These are phyloP conservation scores for Jatropha multifida DNA, from an alignment of 441 rosid species.

Conservation along the genomic window DNA sequence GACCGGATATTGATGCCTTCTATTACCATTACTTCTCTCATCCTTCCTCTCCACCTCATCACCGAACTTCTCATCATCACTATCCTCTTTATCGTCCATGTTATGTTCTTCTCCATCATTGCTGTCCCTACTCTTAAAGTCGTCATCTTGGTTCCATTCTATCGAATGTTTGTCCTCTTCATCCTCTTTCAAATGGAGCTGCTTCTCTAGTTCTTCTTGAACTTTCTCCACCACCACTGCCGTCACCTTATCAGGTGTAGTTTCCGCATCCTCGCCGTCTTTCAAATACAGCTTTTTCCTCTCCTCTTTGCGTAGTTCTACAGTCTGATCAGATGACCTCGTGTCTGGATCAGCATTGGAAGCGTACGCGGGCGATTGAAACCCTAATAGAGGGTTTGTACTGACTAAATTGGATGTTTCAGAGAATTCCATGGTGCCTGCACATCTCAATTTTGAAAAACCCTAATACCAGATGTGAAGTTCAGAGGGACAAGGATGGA, in stretches of 20 bases:
- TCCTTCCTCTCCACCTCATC: conserved; percentile 27
- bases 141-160: conserved; percentile 18
- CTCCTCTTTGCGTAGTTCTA: conserved; percentile 16
- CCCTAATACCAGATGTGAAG: conserved; percentile 31
- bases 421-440: conserved; percentile 24
- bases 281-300: conserved; percentile 20
- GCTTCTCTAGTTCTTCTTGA: conserved; percentile 6
- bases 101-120: conserved; percentile 5
- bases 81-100: not conserved
- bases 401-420: conserved; percentile 15
- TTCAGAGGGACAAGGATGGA: not conserved
- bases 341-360: conserved; percentile 20
- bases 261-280: conserved; percentile 2
- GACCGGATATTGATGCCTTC: conserved; percentile 50
- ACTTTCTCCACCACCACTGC: not conserved
- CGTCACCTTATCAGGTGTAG: not conserved
- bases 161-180: conserved; percentile 23
- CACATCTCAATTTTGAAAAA: conserved; percentile 34
- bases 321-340: conserved; percentile 22
- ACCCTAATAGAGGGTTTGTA: conserved; percentile 17
- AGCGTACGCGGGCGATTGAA: conserved; percentile 12
- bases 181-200: conserved; percentile 14
- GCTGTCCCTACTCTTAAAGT: conserved; percentile 20
- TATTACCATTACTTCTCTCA: conserved; percentile 25
- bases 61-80: conserved; percentile 25